These are phyloP conservation scores for Sphagnum magellanicum DNA, from an alignment of 228 moss, liverwort and hornwort species.

Conservation along the genomic window DNA sequence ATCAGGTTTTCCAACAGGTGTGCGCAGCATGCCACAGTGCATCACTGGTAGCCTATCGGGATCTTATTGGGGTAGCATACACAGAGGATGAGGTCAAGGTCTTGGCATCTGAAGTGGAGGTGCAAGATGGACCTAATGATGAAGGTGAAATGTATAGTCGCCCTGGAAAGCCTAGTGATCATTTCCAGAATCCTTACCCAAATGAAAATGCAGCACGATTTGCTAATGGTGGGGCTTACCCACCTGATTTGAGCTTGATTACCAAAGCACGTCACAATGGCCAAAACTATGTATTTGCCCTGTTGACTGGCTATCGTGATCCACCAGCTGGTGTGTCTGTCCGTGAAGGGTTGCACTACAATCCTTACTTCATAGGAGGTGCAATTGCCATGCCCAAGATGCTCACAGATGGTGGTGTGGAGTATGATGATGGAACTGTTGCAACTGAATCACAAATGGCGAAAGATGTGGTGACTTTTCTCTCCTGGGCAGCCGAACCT, in stretches of 20 bases:
- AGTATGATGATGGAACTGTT: slow-evolving; percentile 86
- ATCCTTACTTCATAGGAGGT: slow-evolving; percentile 91
- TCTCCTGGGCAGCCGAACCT: slow-evolving; percentile 96
- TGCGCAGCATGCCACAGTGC: slow-evolving; percentile 96
- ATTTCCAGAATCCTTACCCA: slow-evolving; percentile 75
- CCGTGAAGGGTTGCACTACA: slow-evolving; percentile 64
- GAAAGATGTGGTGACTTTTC: slow-evolving; percentile 79
- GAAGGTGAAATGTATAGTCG: slow-evolving; percentile 94
- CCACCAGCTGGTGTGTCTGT: slow-evolving; percentile 90
- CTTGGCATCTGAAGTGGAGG: slow-evolving; percentile 86
- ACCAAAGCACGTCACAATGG: slow-evolving; percentile 97
- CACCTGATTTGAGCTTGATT: slow-evolving; percentile 92
- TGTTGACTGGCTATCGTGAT: slow-evolving; percentile 90
- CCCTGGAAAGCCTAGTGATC: slow-evolving; percentile 91
- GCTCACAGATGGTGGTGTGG: slow-evolving; percentile 80
- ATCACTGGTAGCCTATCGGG: slow-evolving; percentile 81
- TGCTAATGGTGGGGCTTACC: slow-evolving; percentile 89
- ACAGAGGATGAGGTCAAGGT: slow-evolving; percentile 93
- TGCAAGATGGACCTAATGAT: slow-evolving; percentile 89
- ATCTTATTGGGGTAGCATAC: slow-evolving; percentile 91
- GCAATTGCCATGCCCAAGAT: slow-evolving; percentile 99
- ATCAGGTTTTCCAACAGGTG: slow-evolving; percentile 63
- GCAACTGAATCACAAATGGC: slow-evolving; percentile 97
- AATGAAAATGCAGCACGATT: slow-evolving; percentile 87
- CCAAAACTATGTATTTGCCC: slow-evolving; percentile 87